Conservation (phyloP, 345 rosid genomes). For the Microcos paniculata region DNA sequence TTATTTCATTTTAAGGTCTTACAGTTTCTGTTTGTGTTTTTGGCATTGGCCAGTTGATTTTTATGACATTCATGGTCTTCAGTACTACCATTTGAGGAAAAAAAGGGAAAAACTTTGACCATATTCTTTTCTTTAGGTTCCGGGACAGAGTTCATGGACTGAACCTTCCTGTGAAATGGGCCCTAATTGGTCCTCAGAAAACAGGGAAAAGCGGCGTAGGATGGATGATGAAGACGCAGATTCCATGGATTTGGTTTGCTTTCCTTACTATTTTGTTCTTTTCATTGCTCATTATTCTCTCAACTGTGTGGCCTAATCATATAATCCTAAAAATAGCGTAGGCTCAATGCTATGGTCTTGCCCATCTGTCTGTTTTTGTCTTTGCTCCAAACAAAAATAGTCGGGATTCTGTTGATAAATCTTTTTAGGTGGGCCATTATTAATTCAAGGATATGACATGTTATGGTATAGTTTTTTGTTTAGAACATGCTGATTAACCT, state of each 20-base stretch:
- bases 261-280: background rate
- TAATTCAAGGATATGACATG: background rate
- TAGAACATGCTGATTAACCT: background rate
- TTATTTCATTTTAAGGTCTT: background rate
- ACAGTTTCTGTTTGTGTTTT: background rate
- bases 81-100: too few relatives aligned
- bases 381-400: background rate
- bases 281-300: background rate
- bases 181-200: constrained; percentile 33
- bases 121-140: constrained; percentile 49
- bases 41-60: background rate
- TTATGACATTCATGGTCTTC: background rate
- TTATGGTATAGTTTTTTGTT: too few relatives aligned
- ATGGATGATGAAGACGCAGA: constrained; percentile 53
- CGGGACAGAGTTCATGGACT: constrained; percentile 79
- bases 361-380: background rate
- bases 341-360: background rate
- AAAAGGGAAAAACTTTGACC: background rate
- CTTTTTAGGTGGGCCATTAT: background rate
- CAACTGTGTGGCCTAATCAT: background rate
- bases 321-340: background rate
- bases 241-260: constrained; percentile 38
- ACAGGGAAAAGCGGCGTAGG: constrained; percentile 75
- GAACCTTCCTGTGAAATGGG: constrained; percentile 41
- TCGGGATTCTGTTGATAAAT: background rate